Evolutionary conservation across 495 filamentous ascomycete genomes (phyloP), one percentile per base, ranked within the genome.

Genomic region (Penicillium paradoxum): DNA sequence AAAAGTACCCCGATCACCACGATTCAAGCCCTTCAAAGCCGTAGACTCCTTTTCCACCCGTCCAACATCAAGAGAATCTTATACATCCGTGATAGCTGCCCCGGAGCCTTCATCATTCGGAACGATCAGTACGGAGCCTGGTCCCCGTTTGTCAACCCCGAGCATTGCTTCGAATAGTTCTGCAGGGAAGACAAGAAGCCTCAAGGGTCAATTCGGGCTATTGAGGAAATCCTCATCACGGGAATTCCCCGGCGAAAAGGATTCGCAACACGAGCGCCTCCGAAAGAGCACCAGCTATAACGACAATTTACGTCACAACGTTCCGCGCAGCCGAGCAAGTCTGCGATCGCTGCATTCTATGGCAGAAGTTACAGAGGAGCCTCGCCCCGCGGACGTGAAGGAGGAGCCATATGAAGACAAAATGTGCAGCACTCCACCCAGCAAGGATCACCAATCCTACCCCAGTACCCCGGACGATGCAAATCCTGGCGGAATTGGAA

Each of bases 271-370:
- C 8, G 71, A 75, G 17, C 67, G 65, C 30, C 49, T 72, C 38
- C 64, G 66, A 17, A 73, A 67, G 51, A 65, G 70, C 1, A 72
- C 45, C 40, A 72, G 70, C 43, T 66, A 69, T 37, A 72, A 64
- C 52, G 72, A 77, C 24, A 65, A 59, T 43, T 37, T 71, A 34
- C 68, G 65, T 43, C 58, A 73, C 18, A 72, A 69, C 33, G 46
- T 62, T 25, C 64, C 70, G 17, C 72, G 68, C 45, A 74, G 57
- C 50, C 61, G 72, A 45, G 65, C 71, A 17, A 76, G 73, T 47
- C 24, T 75, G 59, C 70, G 70, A 45, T 75, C 73, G 4, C 58
- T 73, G 63, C 59, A 71, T 56, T 77, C 73, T 25, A 75, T 77
- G 67, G 72, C 69, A 7, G 69, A 74, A 57, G 66, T 75, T 4